Conservation (phyloP, 331 rosid genomes). For the Quercus lobata region DNA sequence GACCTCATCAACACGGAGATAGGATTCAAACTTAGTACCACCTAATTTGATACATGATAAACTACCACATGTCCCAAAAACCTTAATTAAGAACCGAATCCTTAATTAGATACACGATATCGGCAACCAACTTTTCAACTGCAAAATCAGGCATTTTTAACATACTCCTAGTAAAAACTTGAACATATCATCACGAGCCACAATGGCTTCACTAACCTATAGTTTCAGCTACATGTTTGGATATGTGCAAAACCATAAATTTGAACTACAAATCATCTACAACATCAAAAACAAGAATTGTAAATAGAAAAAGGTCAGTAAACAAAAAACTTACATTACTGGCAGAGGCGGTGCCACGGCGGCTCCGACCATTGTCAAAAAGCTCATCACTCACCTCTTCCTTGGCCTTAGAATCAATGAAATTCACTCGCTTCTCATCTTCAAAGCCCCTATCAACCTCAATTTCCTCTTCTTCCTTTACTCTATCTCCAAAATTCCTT, state of each 20-base stretch:
- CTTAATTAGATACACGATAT: background rate
- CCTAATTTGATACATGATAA: too few relatives aligned
- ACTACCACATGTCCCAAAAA: too few relatives aligned
- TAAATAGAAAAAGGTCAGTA: background rate
- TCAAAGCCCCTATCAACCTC: constrained; percentile 30
- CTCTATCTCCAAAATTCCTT: constrained; percentile 42
- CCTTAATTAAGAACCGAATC: too few relatives aligned
- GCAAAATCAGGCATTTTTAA: background rate
- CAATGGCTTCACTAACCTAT: background rate
- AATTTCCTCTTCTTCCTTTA: constrained; percentile 20
- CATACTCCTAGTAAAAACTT: background rate
- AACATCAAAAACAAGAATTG: background rate
- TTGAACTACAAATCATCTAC: background rate
- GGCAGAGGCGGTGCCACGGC: constrained; percentile 25
- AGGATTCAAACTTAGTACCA: too few relatives aligned
- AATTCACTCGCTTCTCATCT: constrained; percentile 14
- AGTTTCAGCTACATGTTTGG: background rate
- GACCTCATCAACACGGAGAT: too few relatives aligned
- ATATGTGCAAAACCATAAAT: background rate
- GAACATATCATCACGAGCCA: background rate
- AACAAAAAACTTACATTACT: constrained; percentile 47
- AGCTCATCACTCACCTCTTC: constrained; percentile 34
- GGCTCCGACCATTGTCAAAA: constrained; percentile 26
- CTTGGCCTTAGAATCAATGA: constrained; percentile 22
- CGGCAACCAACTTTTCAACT: background rate